phyloP scores from a whole-genome alignment of 2,329 filamentous ascomycete genomes.

The Byssochlamys sp. region DNA sequence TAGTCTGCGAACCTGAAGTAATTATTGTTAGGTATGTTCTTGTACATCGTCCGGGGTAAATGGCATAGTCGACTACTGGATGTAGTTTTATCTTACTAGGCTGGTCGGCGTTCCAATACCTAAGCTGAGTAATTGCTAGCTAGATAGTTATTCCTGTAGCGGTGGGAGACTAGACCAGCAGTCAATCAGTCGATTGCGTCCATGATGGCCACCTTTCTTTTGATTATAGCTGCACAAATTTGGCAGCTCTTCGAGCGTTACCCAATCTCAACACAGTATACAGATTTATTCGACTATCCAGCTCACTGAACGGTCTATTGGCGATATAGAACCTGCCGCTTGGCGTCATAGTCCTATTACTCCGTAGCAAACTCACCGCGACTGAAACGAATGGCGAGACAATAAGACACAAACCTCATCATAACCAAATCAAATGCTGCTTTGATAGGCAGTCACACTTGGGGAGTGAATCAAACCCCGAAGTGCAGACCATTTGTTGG shows the following conservation, averaged over 20 bases:
- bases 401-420: background rate
- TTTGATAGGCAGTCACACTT: background rate
- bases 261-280: background rate
- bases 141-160: background rate
- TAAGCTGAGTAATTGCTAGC: background rate
- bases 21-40: too few species aligned
- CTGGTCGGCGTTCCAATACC: background rate
- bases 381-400: background rate
- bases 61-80: too few species aligned
- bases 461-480: background rate
- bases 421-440: background rate
- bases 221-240: background rate
- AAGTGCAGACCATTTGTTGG: background rate
- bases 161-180: background rate
- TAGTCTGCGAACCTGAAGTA: too few species aligned
- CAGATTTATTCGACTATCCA: background rate
- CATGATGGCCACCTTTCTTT: background rate
- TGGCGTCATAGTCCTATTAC: background rate
- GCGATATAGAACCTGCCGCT: background rate
- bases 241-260: background rate
- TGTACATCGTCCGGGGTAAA: too few species aligned
- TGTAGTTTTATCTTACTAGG: too few species aligned
- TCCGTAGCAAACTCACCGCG: background rate
- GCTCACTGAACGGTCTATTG: background rate
- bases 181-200: background rate